Evolutionary conservation across 1,284 basidiomycete genomes (phyloP).

Genomic region (Fomitopsis schrenkii): DNA sequence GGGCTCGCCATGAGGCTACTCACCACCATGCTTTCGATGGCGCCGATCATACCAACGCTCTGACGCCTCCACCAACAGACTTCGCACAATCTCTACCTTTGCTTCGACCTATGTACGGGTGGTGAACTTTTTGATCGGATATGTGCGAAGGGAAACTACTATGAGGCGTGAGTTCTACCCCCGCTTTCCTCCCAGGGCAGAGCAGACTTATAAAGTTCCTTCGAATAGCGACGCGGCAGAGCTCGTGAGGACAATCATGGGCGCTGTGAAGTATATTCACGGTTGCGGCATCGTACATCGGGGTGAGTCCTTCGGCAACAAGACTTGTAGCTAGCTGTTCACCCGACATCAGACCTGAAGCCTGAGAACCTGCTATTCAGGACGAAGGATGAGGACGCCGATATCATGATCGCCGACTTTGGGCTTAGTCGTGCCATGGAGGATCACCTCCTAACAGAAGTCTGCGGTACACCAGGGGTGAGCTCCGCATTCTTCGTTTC

Average conservation of each 20-base stretch:
- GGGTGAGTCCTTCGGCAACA: slow-evolving; percentile 37
- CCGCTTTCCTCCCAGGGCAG: background rate
- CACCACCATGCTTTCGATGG: background rate
- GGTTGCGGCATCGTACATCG: slow-evolving; percentile 94
- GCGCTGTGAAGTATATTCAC: slow-evolving; percentile 91
- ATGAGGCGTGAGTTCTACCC: slow-evolving; percentile 70
- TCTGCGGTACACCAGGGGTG: slow-evolving; percentile 88
- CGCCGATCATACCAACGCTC: background rate
- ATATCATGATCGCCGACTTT: slow-evolving; percentile 98
- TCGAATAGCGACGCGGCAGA: slow-evolving; percentile 80
- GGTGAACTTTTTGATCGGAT: slow-evolving; percentile 98
- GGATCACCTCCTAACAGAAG: slow-evolving; percentile 87
- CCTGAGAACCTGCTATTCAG: slow-evolving; percentile 97
- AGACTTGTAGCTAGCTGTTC: background rate
- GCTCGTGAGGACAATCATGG: slow-evolving; percentile 84
- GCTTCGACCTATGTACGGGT: slow-evolving; percentile 96
- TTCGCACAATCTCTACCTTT: slow-evolving; percentile 90
- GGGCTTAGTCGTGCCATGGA: slow-evolving; percentile 89
- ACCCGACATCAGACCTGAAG: slow-evolving; percentile 69
- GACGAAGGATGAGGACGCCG: slow-evolving; percentile 84
- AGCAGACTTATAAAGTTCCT: background rate
- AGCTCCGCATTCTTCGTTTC: slow-evolving; percentile 19
- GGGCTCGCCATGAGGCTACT: background rate
- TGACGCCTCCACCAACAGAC: slow-evolving; percentile 45
- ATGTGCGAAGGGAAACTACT: slow-evolving; percentile 96